Evolutionary conservation across 108 stramenopile species (phyloP).

Genomic region (Pseudonitzschia multiseries): DNA sequence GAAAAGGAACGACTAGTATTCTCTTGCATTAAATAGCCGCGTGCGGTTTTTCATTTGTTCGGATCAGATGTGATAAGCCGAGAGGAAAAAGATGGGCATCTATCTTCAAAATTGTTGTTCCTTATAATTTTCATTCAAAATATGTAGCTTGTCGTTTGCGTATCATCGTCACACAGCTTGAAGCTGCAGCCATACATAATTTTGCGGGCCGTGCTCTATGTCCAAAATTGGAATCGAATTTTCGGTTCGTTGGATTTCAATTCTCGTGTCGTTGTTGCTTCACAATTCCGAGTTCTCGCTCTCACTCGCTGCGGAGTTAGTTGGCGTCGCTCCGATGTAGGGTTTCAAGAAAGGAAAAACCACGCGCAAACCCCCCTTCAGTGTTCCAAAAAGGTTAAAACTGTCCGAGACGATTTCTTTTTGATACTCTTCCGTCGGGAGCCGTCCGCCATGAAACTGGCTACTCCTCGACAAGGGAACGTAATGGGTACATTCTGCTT

Average conservation of each 20-base stretch:
- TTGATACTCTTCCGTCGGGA: slow-evolving; percentile 28
- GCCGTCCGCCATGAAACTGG: slow-evolving; percentile 58
- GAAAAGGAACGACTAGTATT: no score
- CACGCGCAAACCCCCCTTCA: slow-evolving; percentile 14
- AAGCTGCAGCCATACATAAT: background rate
- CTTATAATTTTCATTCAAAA: background rate
- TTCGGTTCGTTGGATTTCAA: background rate
- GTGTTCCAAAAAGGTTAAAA: slow-evolving; percentile 6
- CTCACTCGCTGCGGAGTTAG: background rate
- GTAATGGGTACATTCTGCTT: slow-evolving; percentile 79
- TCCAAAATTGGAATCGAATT: background rate
- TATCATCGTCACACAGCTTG: background rate
- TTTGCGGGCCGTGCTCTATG: background rate
- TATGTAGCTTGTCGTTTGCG: background rate
- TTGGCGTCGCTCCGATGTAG: background rate
- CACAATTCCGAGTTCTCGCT: background rate
- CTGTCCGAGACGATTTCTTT: slow-evolving; percentile 1
- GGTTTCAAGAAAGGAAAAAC: slow-evolving; percentile 5
- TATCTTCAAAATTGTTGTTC: background rate
- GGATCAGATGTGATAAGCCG: no score
- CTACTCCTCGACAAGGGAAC: slow-evolving; percentile 54
- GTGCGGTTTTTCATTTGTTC: no score
- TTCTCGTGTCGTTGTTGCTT: background rate
- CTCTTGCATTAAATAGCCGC: no score
- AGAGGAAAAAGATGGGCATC: no score